Percentiles rank a stretch among this genome's conserved stretches.
Conservation (phyloP, 805 yeast genomes). For the Metschnikowia koreensis region DNA sequence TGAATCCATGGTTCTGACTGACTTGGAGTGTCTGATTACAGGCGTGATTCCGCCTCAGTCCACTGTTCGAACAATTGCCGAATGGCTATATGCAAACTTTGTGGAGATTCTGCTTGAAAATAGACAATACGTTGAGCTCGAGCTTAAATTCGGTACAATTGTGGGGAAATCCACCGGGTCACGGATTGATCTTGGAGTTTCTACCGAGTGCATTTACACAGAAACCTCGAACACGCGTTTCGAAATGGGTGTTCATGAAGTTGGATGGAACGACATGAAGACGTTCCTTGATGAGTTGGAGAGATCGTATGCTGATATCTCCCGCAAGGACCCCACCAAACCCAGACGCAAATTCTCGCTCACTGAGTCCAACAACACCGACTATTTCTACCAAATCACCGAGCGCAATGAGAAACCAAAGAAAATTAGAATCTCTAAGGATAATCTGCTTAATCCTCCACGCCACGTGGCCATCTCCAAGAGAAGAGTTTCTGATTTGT, state of each 20-base stretch:
- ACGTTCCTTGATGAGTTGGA: constrained; percentile 56
- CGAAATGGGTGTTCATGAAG: constrained; percentile 64
- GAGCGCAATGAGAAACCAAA: constrained; percentile 64
- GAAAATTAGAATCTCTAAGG: constrained; percentile 64
- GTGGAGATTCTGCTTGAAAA: constrained; percentile 57
- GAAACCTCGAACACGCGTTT: constrained; percentile 55
- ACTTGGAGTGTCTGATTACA: constrained; percentile 55
- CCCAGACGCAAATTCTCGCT: constrained; percentile 54
- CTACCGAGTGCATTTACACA: constrained; percentile 64
- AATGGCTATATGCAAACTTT: constrained; percentile 85
- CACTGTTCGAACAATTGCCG: constrained; percentile 74
- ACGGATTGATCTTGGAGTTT: constrained; percentile 62
- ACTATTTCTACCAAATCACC: constrained; percentile 60
- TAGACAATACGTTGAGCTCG: constrained; percentile 61
- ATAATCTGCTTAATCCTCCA: constrained; percentile 55
- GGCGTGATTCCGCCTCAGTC: constrained; percentile 80
- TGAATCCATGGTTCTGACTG: constrained; percentile 31
- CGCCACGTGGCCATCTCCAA: constrained; percentile 73
- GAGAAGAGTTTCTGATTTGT: constrained; percentile 67
- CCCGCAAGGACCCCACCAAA: constrained; percentile 24
- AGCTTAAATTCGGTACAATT: constrained; percentile 70
- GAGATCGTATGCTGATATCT: constrained; percentile 45
- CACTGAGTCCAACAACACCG: constrained; percentile 61
- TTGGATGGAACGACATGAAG: constrained; percentile 56
- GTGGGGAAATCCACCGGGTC: constrained; percentile 62